Base-by-base conservation (phyloP, 495 filamentous ascomycete genomes). In the Tuber brumale region DNA sequence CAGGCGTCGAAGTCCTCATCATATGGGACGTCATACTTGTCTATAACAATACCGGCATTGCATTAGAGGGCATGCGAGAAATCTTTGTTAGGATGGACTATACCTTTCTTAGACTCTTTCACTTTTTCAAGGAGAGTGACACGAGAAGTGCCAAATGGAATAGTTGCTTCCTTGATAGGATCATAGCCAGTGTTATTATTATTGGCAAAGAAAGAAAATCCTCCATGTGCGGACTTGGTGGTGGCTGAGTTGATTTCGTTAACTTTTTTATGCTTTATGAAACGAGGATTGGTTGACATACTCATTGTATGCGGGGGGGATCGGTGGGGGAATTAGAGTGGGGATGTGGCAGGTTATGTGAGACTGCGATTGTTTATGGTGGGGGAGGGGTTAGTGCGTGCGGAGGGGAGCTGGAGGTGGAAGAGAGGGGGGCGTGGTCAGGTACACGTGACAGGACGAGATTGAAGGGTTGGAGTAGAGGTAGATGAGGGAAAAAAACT, bases 231-330 rank as follows among this genome's bases (percentile, higher is more conserved):
- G 0, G 8, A 5, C 27, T 35, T 19, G 14, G 14, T 66, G 19
- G 57, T 1, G 31, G 57, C 27, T 31, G 57, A 35, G 27, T 31
- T 66, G 3, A 16, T 35, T 35, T 35, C 14, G 14, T 66, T 35
- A 66, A 18, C 27, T 1, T 66, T 35, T 18, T 1, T 2, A 31
- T 19, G 57, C 27, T 66, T 35, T 31, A 2, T 66, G 27, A 66
- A 66, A 66, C 57, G 57, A 35, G 57, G 57, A 66, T 66, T 66
- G 27, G 57, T 66, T 66, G 57, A 66, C 57, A 66, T 61, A 61
- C 51, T 66, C 14, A 66, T 66, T 66, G 31, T 16, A 18, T 66
- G 27, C 14, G 16, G 16, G 27, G 57, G 10, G 14, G 14, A 35
- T 31, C 7, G 27, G 14, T 18, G 27, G 18, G 31, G 16, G 31